phyloP scores from a whole-genome alignment of 441 rosid genomes.

The Macaranga tanarius region DNA sequence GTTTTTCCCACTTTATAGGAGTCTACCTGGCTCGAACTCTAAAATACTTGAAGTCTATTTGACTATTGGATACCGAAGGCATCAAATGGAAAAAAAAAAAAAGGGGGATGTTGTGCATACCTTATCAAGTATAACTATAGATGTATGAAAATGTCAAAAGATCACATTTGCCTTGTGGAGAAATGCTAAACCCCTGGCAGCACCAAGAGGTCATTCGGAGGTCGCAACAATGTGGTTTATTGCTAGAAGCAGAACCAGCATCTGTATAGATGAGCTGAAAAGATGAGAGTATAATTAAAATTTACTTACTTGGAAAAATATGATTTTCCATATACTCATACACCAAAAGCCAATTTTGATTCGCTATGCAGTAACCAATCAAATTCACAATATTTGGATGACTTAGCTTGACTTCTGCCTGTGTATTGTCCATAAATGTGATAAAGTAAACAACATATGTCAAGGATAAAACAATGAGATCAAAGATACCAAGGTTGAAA shows the following conservation, averaged over 20 bases:
- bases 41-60: no score
- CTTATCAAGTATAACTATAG: constrained; percentile 67
- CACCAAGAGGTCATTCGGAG: constrained; percentile 74
- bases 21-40: no score
- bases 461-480: no score
- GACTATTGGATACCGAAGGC: no score
- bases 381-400: constrained; percentile 80
- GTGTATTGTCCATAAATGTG: neutral
- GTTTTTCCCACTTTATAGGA: no score
- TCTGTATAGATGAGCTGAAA: no score
- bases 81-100: no score
- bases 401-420: constrained; percentile 83
- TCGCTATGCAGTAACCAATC: constrained; percentile 81
- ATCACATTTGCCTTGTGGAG: constrained; percentile 87
- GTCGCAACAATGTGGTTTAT: constrained; percentile 73
- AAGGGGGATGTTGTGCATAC: no score
- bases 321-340: constrained; percentile 89
- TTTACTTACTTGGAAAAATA: constrained; percentile 52
- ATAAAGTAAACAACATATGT: no score
- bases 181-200: constrained; percentile 84
- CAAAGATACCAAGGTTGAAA: no score
- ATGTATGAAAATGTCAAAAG: constrained; percentile 75
- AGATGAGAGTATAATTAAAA: neutral
- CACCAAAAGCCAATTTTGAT: constrained; percentile 67
- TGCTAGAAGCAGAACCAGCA: constrained; percentile 30